Percentiles rank a stretch among this genome's conserved stretches.
phyloP scores from a whole-genome alignment of 2,329 filamentous ascomycete genomes.

The Zasmidium cellare region DNA sequence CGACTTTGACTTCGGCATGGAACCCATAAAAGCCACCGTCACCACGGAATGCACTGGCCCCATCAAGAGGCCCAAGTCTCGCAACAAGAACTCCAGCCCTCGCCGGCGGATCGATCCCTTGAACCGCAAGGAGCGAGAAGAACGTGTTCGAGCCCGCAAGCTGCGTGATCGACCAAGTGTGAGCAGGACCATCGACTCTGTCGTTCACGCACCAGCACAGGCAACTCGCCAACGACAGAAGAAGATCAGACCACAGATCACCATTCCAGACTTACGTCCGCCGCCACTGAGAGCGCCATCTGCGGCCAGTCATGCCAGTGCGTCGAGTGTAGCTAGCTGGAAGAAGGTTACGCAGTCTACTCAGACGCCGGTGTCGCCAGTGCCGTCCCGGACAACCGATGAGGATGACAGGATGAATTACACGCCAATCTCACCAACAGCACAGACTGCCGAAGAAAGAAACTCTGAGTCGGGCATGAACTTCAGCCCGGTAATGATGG shows the following conservation, averaged over 20 bases:
- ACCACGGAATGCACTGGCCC: slow-evolving; percentile 36
- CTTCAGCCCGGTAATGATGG: slow-evolving; percentile 36
- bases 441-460: slow-evolving; percentile 17
- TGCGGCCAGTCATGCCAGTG: slow-evolving; percentile 16
- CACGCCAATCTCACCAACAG: slow-evolving; percentile 28
- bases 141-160: slow-evolving; percentile 35
- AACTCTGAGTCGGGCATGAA: slow-evolving; percentile 10
- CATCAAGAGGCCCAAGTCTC: slow-evolving; percentile 32
- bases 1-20: slow-evolving; percentile 27
- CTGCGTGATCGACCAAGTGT: slow-evolving; percentile 30
- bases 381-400: slow-evolving; percentile 25
- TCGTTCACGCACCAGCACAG: slow-evolving; percentile 24
- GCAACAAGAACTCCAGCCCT: slow-evolving; percentile 18
- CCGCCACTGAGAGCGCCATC: slow-evolving; percentile 30
- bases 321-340: slow-evolving; percentile 32
- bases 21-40: slow-evolving; percentile 29
- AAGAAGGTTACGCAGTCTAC: slow-evolving; percentile 30
- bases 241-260: slow-evolving; percentile 33
- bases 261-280: slow-evolving; percentile 28
- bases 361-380: slow-evolving; percentile 29
- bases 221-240: slow-evolving; percentile 26
- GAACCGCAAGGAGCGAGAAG: slow-evolving; percentile 32
- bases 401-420: slow-evolving; percentile 26
- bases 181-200: slow-evolving; percentile 28
- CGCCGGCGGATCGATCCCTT: slow-evolving; percentile 18